Conservation (phyloP, 2,329 filamentous ascomycete species). For the Penicillium janthinellum region DNA sequence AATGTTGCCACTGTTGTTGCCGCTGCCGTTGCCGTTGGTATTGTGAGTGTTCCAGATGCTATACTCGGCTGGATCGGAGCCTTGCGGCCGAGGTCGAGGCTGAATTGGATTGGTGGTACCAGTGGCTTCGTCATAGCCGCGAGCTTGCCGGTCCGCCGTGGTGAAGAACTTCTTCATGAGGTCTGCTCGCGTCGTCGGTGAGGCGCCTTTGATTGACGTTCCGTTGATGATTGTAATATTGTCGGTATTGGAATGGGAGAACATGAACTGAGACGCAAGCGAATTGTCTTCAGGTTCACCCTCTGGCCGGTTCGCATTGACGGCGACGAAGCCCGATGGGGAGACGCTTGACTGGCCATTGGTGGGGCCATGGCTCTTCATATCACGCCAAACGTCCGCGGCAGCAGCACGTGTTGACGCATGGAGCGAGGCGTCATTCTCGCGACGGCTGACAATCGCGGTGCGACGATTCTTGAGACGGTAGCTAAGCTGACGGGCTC, state of each 20-base stretch:
- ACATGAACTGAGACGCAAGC: constrained; percentile 41
- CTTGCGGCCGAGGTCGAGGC: constrained; percentile 35
- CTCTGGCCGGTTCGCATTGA: constrained; percentile 54
- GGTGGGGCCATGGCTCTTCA: constrained; percentile 33
- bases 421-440: constrained; percentile 43
- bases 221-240: constrained; percentile 53
- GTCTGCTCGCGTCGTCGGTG: constrained; percentile 60
- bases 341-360: constrained; percentile 46
- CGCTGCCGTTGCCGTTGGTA: not conserved
- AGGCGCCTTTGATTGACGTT: constrained; percentile 55
- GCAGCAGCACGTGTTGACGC: constrained; percentile 34
- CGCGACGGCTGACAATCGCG: constrained; percentile 68
- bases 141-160: constrained; percentile 55
- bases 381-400: constrained; percentile 43
- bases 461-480: constrained; percentile 72
- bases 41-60: constrained; percentile 39
- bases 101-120: constrained; percentile 30
- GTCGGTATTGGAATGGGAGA: constrained; percentile 46
- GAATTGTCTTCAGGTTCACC: constrained; percentile 38
- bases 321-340: constrained; percentile 58
- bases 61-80: constrained; percentile 41
- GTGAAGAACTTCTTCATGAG: constrained; percentile 65
- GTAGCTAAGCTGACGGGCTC: constrained; percentile 78
- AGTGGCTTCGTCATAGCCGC: constrained; percentile 39
- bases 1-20: not conserved